phyloP scores from a whole-genome alignment of 192 early-diverging fungal genomes.

The Backusella psychrophila region DNA sequence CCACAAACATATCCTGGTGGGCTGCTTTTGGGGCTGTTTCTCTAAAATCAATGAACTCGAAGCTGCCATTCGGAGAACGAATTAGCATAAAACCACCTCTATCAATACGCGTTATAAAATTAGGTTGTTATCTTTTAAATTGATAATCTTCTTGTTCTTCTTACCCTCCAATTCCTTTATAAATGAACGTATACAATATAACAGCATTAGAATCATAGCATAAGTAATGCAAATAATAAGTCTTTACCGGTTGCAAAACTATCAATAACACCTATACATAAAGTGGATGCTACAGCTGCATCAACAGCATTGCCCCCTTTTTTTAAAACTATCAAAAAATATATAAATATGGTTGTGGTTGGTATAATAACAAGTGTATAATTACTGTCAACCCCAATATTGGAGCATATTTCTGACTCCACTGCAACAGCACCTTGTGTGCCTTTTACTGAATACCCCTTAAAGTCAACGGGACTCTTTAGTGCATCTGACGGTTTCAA shows the following conservation, averaged over 20 bases:
- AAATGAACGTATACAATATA: not conserved
- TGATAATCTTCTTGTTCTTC: not conserved
- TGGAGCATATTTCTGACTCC: slow-evolving; percentile 67
- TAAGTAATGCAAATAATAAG: not conserved
- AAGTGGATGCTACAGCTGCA: slow-evolving; percentile 78
- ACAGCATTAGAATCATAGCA: not conserved
- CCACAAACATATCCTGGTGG: slow-evolving; percentile 75
- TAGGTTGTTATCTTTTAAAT: not conserved
- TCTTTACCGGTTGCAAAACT: slow-evolving; percentile 72
- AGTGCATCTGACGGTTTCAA: not conserved
- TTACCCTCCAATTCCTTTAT: slow-evolving; percentile 66
- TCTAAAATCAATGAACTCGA: slow-evolving; percentile 83
- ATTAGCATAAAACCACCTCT: slow-evolving; percentile 94
- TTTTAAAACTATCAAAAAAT: slow-evolving; percentile 53
- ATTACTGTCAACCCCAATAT: slow-evolving; percentile 62
- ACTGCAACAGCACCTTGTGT: slow-evolving; percentile 66
- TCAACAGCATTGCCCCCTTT: slow-evolving; percentile 92
- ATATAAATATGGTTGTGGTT: not conserved
- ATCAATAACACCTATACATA: slow-evolving; percentile 89
- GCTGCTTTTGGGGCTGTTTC: slow-evolving; percentile 79
- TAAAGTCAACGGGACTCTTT: not conserved
- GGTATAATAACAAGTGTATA: not conserved
- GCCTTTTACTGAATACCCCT: slow-evolving; percentile 32
- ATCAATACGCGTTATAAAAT: not conserved
- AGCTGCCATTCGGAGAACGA: slow-evolving; percentile 54